Evolutionary conservation across 2,329 filamentous ascomycete species (phyloP).

Genomic region (Diaporthe vexans): DNA sequence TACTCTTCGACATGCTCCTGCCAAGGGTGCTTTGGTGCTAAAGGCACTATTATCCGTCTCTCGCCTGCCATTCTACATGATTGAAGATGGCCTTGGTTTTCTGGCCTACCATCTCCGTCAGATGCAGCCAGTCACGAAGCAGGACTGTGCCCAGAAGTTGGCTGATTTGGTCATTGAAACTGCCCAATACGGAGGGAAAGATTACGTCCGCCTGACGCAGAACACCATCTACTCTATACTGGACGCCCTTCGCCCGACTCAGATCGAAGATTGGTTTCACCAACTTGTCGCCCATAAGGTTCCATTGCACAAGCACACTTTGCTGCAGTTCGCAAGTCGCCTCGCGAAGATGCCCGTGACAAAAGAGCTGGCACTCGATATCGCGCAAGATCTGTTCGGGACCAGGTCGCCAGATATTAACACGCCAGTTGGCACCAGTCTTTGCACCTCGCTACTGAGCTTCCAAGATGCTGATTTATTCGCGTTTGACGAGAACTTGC

Average conservation of each 20-base stretch:
- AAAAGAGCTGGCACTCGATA: conserved; percentile 59
- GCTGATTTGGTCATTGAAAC: conserved; percentile 39
- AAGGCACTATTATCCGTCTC: conserved; percentile 43
- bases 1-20: conserved; percentile 42
- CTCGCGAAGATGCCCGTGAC: conserved; percentile 57
- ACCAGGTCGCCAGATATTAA: conserved; percentile 60
- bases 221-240: conserved; percentile 49
- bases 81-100: conserved; percentile 44
- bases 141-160: conserved; percentile 34
- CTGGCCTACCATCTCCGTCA: conserved; percentile 36
- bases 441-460: conserved; percentile 72
- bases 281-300: conserved; percentile 50
- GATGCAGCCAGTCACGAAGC: conserved; percentile 2
- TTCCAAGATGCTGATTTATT: conserved; percentile 50
- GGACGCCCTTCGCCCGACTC: conserved; percentile 40
- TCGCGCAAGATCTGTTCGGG: conserved; percentile 56
- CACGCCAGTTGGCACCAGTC: conserved; percentile 61
- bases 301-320: conserved; percentile 58
- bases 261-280: conserved; percentile 52
- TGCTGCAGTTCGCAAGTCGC: conserved; percentile 61
- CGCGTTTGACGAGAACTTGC: conserved; percentile 49
- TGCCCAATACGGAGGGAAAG: conserved; percentile 37
- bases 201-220: conserved; percentile 54
- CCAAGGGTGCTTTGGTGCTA: conserved; percentile 42
- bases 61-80: conserved; percentile 40